Base-by-base conservation (phyloP, 306 rosid genomes). In the Herpetospermum pedunculosum region DNA sequence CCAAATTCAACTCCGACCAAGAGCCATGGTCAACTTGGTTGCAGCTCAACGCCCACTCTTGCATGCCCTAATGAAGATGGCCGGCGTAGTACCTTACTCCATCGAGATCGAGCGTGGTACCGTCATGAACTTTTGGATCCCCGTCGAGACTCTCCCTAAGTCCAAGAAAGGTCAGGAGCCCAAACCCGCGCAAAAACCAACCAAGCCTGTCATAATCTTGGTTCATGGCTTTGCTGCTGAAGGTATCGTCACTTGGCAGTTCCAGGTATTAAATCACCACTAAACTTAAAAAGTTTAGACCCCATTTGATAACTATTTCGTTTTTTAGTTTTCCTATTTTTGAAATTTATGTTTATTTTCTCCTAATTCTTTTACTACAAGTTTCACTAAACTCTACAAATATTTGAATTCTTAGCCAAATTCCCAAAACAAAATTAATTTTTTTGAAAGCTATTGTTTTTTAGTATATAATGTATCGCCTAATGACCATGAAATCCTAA, bases 231-330 rank as follows among this genome's bases (percentile, higher is more conserved):
- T 93, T 63, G 94, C 97, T 0, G 78, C 82, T 0, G 98, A 93
- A 46, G 98, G 98, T 1, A 85, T 93, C 0, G 92, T 93, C 76
- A 92, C 84, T 5, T 92, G 98, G 98, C 90, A 84, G 37, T 83
- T 83, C 48, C 98, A 92, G 73, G 77, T 92, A 35, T 59, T 30
- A 7, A 23, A 53, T 21, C 13, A 53, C 1, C 1, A 53, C 2
- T 8, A 8, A 16, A 18, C 19, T 48, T 2, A 48, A 48, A 47
- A 47, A 16, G 21, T 47, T 3, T n/a, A n/a, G n/a, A n/a, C n/a
- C n/a, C n/a, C n/a, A n/a, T n/a, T n/a, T n/a, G n/a, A n/a, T n/a
- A n/a, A n/a, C n/a, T n/a, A n/a, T n/a, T n/a, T n/a, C n/a, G n/a
- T n/a, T n/a, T n/a, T n/a, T n/a, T n/a, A n/a, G n/a, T n/a, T n/a